Base-by-base conservation (phyloP, 2,329 filamentous ascomycete species). In the Curvularia eragrostidis region DNA sequence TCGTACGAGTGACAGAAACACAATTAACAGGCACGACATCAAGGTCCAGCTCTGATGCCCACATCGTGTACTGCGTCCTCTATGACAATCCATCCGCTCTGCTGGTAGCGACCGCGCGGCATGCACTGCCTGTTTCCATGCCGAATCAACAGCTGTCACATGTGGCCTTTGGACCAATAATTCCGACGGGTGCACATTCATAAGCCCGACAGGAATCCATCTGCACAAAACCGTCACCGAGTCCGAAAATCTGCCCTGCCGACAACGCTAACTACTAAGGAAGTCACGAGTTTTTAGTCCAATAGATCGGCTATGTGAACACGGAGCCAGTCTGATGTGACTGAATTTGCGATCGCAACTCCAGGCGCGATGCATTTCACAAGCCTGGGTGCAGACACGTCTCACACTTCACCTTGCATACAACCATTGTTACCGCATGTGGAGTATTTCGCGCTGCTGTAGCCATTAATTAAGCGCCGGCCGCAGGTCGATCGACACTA, bases 391-490 rank as follows among this genome's bases (percentile, higher is more conserved):
- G 24, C 23, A 42, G 38, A 36, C 5, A 48, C 41, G 10, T 18
- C 23, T 26, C 24, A 34, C 19, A 24, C 34, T 50, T 32, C 26
- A 47, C 54, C 52, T 36, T 39, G 38, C 48, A 47, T 30, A 36
- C 39, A 34, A 21, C 41, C 21, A 34, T 24, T n/a, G 18, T 53
- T 28, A 54, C 51, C n/a, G 52, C 48, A 34, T 54, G 47, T 18
- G 36, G 43, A 10, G 30, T 28, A 23, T 26, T 21, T 32, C 50
- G 30, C 52, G 51, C 43, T 24, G 49, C 61, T 49, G 50, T 52
- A 43, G 52, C 39, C 47, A 50, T 47, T 53, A 30, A 56, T 57
- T 65, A 65, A 50, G 55, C 62, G 62, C 60, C 60, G 44, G 46
- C 47, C 52, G 46, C 19, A 41, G 23, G 41, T 26, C 24, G 46